Base-by-base conservation (phyloP, 1,284 basidiomycete genomes). In the Ceratobasidium theobromae region DNA sequence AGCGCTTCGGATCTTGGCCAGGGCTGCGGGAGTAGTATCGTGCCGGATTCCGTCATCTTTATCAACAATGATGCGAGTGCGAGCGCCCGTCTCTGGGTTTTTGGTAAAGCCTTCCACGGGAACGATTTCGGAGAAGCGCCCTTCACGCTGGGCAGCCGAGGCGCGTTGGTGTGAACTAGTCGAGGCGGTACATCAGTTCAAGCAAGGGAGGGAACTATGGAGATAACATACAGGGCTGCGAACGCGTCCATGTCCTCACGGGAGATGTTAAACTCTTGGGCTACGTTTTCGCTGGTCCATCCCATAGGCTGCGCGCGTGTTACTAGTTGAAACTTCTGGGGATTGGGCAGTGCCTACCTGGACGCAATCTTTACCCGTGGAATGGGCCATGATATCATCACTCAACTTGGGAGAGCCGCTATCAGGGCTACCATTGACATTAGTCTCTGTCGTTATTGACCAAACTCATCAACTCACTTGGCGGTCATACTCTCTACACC, bases 401-500 rank as follows among this genome's bases (percentile, higher is more conserved):
- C 74, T 76, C 35, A 55, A 35, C 33, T 52, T 43, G 40, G 66
- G 54, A 11, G 67, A 60, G 33, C 41, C 84, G 80, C 69, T 92
- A 80, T 73, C 86, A 33, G 89, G 83, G 72, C 91, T 93, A 55
- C 12, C 46, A 38, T 49, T 52, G 18, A 57, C 51, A 11, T 16
- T 33, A 25, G 16, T n/a, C n/a, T 21, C 53, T 33, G 52, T 28
- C 43, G 45, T 21, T 46, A 49, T 38, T 38, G 35, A n/a, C 11
- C 35, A 12, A 6, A 23, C 25, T 25, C 38, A 21, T 30, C 27
- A 41, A 67, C 70, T 71, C 69, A 90, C 89, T 91, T 88, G 68
- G 84, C 75, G 45, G 87, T 86, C 93, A 95, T 95, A 76, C 87
- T 91, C 74, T 95, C 92, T 21, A 85, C 86, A 18, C 91, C 93